These are phyloP conservation scores for Cryptococcus wingfieldii DNA, from an alignment of 1,284 basidiomycete genomes.

Conservation along the genomic window DNA sequence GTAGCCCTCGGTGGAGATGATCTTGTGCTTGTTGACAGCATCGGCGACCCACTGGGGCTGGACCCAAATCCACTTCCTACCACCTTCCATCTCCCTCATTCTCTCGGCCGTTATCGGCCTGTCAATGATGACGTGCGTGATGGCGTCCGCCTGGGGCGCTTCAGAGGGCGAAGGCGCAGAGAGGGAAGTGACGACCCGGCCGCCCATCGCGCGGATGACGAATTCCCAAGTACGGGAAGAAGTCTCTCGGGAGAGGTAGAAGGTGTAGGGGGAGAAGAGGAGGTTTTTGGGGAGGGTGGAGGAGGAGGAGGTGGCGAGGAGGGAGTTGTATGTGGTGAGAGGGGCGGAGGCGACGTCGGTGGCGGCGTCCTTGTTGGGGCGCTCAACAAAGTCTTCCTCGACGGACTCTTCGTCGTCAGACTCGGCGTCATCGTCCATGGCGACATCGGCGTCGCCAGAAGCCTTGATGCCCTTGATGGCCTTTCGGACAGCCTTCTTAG, in stretches of 20 bases:
- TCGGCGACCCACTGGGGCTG: constrained; percentile 99
- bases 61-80: constrained; percentile 74
- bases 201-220: constrained; percentile 85
- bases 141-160: constrained; percentile 60
- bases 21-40: constrained; percentile 81
- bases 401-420: constrained; percentile 53
- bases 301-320: constrained; percentile 52
- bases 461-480: constrained; percentile 53
- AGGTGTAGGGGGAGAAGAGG: constrained; percentile 81
- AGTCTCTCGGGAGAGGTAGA: constrained; percentile 93
- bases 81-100: constrained; percentile 60
- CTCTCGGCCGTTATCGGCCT: constrained; percentile 62
- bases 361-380: constrained; percentile 58
- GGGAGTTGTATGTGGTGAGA: constrained; percentile 73
- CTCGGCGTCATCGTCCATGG: constrained; percentile 41
- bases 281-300: constrained; percentile 52
- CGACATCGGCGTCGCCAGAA: constrained; percentile 31
- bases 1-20: constrained; percentile 82
- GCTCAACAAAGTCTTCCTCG: constrained; percentile 52
- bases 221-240: constrained; percentile 93
- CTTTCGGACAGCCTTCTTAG: constrained; percentile 50
- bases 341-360: constrained; percentile 53
- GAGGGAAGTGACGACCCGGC: constrained; percentile 73
- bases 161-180: constrained; percentile 61
- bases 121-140: constrained; percentile 96